phyloP scores from a whole-genome alignment of 1,284 basidiomycete species.

The Entoloma clypeatum region DNA sequence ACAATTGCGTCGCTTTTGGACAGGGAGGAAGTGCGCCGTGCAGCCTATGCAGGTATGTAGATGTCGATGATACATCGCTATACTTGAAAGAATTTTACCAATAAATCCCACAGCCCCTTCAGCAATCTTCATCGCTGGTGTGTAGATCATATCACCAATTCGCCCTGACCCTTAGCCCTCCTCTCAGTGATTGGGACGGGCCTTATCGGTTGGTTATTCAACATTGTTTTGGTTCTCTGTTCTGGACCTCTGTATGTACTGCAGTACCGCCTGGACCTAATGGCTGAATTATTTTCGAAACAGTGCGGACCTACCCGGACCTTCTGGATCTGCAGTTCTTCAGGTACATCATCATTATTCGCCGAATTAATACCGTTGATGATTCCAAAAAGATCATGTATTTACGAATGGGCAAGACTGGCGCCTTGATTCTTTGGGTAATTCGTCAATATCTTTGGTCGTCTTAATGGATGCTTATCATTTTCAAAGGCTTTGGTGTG shows the following conservation, averaged over 20 bases:
- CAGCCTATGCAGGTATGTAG: slow-evolving; percentile 75
- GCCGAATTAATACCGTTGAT: slow-evolving; percentile 2
- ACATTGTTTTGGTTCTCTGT: slow-evolving; percentile 80
- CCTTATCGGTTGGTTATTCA: slow-evolving; percentile 79
- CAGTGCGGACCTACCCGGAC: slow-evolving; percentile 60
- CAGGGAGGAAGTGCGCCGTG: slow-evolving; percentile 85
- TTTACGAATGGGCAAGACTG: slow-evolving; percentile 66
- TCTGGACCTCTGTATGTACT: slow-evolving; percentile 63
- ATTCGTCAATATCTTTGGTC: slow-evolving; percentile 17
- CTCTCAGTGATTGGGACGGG: slow-evolving; percentile 74
- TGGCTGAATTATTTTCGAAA: slow-evolving; percentile 1
- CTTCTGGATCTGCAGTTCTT: slow-evolving; percentile 68
- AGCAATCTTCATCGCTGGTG: slow-evolving; percentile 83
- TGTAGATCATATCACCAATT: slow-evolving; percentile 16
- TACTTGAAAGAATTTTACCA: slow-evolving; percentile 1
- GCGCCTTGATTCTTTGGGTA: slow-evolving; percentile 76
- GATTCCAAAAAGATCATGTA: slow-evolving; percentile 59
- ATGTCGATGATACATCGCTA: neutral
- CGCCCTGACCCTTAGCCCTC: neutral
- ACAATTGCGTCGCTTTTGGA: slow-evolving; percentile 5
- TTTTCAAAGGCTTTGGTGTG: slow-evolving; percentile 62
- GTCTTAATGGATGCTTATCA: neutral
- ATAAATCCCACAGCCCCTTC: slow-evolving; percentile 46
- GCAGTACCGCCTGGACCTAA: neutral
- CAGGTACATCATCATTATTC: slow-evolving; percentile 36